These are phyloP conservation scores for Nothophaeocryptopus gaeumannii DNA, from an alignment of 2,329 filamentous ascomycete species.

Conservation along the genomic window DNA sequence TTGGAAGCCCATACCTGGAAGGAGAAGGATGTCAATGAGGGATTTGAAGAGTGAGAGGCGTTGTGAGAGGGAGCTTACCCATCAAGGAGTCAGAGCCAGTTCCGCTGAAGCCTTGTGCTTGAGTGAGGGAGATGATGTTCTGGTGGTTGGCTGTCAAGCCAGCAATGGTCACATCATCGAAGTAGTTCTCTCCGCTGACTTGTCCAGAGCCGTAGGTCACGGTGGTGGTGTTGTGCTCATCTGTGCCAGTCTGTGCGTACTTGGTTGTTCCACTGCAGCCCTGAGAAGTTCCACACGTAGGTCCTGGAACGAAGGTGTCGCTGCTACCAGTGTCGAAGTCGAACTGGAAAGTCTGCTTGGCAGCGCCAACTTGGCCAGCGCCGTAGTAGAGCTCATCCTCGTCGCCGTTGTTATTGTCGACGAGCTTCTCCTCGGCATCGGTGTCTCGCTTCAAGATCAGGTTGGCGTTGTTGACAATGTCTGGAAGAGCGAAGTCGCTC, in stretches of 20 bases:
- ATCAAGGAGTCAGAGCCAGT: conserved; percentile 25
- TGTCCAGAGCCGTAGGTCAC: conserved; percentile 27
- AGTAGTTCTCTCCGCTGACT: conserved; percentile 29
- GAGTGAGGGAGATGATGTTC: conserved; percentile 28
- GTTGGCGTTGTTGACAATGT: conserved; percentile 9
- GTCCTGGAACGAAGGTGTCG: conserved; percentile 27
- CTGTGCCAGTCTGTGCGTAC: conserved; percentile 23
- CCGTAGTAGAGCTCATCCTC: conserved; percentile 23
- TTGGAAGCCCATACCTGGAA: conserved; percentile 19
- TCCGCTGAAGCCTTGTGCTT: conserved; percentile 25
- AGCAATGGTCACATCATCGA: conserved; percentile 26
- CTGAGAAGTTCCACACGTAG: conserved; percentile 20
- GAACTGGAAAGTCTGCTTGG: conserved; percentile 22
- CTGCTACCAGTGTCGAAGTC: conserved; percentile 28
- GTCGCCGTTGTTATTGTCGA: conserved; percentile 15
- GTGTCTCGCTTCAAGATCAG: conserved; percentile 13
- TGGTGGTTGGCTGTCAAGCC: conserved; percentile 24
- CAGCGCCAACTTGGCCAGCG: conserved; percentile 13
- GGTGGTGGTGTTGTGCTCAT: conserved; percentile 25
- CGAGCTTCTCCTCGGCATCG: conserved; percentile 18
- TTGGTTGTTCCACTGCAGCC: conserved; percentile 23
- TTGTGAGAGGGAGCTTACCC: background rate
- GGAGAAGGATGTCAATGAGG: background rate
- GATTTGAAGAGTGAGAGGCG: conserved; percentile 14
- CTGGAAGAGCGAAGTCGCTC: conserved; percentile 14